Conservation (phyloP, 1,284 basidiomycete genomes). For the Austropuccinia psidii region DNA sequence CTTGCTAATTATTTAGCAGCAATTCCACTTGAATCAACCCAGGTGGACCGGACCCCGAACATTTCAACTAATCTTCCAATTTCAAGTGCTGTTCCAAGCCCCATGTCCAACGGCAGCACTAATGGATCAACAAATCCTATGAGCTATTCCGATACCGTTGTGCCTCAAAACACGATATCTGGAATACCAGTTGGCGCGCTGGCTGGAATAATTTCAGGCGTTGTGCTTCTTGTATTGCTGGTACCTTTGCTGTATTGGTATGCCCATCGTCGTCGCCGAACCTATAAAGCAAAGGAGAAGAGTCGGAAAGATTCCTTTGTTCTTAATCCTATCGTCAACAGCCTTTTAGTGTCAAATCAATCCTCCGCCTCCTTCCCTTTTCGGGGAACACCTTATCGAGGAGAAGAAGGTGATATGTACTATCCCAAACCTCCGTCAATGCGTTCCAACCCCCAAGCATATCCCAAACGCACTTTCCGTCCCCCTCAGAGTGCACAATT, state of each 20-base stretch:
- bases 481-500: not conserved
- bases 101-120: no score
- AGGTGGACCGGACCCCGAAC: no score
- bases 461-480: not conserved
- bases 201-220: not conserved
- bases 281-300: not conserved
- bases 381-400: conserved; percentile 24
- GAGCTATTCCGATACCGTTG: no score
- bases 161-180: no score
- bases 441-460: not conserved
- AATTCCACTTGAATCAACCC: no score
- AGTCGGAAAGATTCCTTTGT: conserved; percentile 7
- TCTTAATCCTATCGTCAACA: conserved; percentile 7
- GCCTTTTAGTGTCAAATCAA: conserved; percentile 14
- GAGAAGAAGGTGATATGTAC: conserved; percentile 22
- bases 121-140: no score
- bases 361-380: conserved; percentile 5
- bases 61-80: no score
- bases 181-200: not conserved
- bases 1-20: no score
- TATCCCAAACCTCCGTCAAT: conserved; percentile 9
- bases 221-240: not conserved
- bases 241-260: conserved; percentile 2
- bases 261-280: conserved; percentile 2
- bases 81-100: no score